Conservation (phyloP, 192 early-diverging fungal species). For the Coemansia sp. region DNA sequence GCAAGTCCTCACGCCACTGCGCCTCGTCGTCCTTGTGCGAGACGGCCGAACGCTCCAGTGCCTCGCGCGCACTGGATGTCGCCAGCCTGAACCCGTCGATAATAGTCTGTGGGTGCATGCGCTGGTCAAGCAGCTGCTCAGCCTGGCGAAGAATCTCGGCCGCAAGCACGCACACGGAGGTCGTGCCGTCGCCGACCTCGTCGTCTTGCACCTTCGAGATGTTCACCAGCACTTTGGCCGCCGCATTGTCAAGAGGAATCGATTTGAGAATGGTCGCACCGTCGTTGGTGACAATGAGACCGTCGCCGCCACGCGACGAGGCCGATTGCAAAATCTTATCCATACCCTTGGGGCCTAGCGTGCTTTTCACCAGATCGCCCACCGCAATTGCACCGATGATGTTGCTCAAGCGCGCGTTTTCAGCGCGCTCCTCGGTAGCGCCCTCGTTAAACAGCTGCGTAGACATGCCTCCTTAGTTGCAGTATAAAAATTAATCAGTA, state of each 20-base stretch:
- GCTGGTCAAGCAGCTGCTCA: constrained; percentile 86
- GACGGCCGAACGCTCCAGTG: constrained; percentile 74
- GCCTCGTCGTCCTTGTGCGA: constrained; percentile 74
- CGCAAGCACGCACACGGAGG: constrained; percentile 95
- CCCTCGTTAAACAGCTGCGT: constrained; percentile 93
- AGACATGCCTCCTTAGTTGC: constrained; percentile 24
- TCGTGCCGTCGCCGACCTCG: constrained; percentile 99
- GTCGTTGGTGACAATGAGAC: constrained; percentile 95
- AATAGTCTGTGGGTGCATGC: constrained; percentile 97
- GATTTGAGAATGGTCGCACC: constrained; percentile 99
- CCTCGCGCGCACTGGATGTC: constrained; percentile 73
- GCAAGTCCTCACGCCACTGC: constrained; percentile 82
- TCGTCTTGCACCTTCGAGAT: constrained; percentile 99
- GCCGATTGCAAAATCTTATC: constrained; percentile 98
- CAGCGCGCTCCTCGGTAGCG: constrained; percentile 93
- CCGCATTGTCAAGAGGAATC: constrained; percentile 96
- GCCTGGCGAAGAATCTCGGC: constrained; percentile 94
- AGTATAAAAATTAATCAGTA: not conserved
- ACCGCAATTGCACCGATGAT: constrained; percentile 98
- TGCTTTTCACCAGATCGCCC: constrained; percentile 96
- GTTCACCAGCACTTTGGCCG: constrained; percentile 96
- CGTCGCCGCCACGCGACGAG: constrained; percentile 56
- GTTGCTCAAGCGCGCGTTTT: constrained; percentile 88
- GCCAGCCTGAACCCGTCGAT: constrained; percentile 95
- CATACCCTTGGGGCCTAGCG: constrained; percentile 98